Evolutionary conservation across 345 rosid species (phyloP).

Genomic region (Lepidium sativum): DNA sequence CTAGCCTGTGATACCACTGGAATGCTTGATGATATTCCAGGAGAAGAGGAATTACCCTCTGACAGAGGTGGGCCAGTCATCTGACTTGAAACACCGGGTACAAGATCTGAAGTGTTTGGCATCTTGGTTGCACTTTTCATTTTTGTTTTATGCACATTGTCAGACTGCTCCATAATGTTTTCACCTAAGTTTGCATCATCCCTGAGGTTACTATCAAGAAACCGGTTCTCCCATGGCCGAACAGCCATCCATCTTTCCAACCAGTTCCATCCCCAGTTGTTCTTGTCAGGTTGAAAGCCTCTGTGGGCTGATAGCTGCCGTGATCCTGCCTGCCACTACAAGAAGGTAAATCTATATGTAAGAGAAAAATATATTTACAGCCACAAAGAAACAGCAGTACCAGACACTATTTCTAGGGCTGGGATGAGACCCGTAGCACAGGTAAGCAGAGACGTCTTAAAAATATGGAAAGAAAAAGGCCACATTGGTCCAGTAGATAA

Average conservation of each 20-base stretch:
- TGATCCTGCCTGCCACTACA: constrained; percentile 96
- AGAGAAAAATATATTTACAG: background rate
- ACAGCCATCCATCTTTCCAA: constrained; percentile 99
- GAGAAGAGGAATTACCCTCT: constrained; percentile 58
- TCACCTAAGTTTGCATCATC: constrained; percentile 66
- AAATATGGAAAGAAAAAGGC: background rate
- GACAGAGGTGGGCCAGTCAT: constrained; percentile 65
- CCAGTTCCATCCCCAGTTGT: constrained; percentile 99
- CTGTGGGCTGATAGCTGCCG: constrained; percentile 53
- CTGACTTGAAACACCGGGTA: constrained; percentile 40
- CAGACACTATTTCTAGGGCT: background rate
- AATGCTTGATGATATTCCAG: constrained; percentile 45
- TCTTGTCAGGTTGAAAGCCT: constrained; percentile 87
- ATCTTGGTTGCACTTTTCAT: constrained; percentile 49
- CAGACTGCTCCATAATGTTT: constrained; percentile 36
- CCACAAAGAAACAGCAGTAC: background rate
- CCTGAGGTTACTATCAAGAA: constrained; percentile 78
- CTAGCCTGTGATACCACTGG: constrained; percentile 42
- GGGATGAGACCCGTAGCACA: background rate
- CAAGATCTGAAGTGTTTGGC: constrained; percentile 29
- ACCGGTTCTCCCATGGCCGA: constrained; percentile 99
- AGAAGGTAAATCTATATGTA: background rate
- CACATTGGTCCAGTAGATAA: background rate
- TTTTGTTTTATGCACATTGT: constrained; percentile 41
- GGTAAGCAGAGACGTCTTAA: background rate